Percentiles rank a stretch among this genome's conserved stretches.
These are phyloP conservation scores for Protea cynaroides DNA, from an alignment of 164 flowering plant species.

Conservation along the genomic window DNA sequence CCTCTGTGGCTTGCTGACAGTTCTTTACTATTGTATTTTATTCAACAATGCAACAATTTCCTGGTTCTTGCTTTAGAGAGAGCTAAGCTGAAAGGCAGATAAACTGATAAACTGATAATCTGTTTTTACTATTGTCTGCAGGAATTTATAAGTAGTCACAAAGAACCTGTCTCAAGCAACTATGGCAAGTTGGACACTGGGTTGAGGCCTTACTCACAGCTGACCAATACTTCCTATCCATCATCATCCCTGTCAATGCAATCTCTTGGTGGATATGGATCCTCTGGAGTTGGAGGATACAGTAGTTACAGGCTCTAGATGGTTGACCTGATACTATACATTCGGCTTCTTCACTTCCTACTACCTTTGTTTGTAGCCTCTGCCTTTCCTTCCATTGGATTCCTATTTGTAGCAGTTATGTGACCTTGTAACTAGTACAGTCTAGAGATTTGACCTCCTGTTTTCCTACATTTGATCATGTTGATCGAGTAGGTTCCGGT, in stretches of 20 bases:
- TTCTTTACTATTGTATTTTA: no score
- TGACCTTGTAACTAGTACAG: conserved; percentile 14
- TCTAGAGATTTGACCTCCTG: conserved; percentile 5
- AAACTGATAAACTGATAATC: background rate
- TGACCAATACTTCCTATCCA: conserved; percentile 33
- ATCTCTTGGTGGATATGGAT: conserved; percentile 48
- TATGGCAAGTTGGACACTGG: conserved; percentile 46
- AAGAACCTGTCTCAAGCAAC: conserved; percentile 41
- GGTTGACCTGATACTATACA: background rate
- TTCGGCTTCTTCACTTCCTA: background rate
- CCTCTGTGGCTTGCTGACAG: no score
- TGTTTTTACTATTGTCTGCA: conserved; percentile 14
- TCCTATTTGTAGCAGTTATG: conserved; percentile 3
- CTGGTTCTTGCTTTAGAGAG: background rate
- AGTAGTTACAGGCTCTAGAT: conserved; percentile 48
- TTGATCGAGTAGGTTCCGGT: background rate
- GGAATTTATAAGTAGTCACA: conserved; percentile 57
- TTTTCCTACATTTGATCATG: background rate
- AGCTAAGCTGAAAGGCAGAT: background rate
- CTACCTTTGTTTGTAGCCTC: background rate
- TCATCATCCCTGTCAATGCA: conserved; percentile 45
- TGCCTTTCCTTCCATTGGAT: background rate
- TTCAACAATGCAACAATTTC: no score
- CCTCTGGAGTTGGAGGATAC: conserved; percentile 60
- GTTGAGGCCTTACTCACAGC: conserved; percentile 49